These are phyloP conservation scores for Xerocomus amazonicus DNA, from an alignment of 1,284 basidiomycete genomes.

Conservation along the genomic window DNA sequence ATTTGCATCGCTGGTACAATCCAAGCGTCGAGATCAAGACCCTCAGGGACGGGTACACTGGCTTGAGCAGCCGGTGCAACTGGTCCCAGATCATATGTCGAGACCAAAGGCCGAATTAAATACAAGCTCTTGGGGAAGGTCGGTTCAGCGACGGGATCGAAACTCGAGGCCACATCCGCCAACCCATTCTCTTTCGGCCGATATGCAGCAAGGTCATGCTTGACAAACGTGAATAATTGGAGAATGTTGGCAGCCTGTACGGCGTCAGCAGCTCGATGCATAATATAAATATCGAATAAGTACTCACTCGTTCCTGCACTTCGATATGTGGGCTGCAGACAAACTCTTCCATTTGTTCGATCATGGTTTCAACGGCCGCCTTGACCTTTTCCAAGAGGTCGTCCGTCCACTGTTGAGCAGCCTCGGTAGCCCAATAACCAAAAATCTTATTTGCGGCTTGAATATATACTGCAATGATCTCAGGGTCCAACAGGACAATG, in stretches of 20 bases:
- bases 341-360: conserved; percentile 54
- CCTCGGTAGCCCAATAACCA: conserved; percentile 75
- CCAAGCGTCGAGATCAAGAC: conserved; percentile 82
- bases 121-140: conserved; percentile 84
- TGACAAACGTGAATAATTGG: conserved; percentile 78
- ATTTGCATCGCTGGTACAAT: conserved; percentile 68
- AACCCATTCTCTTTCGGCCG: conserved; percentile 44
- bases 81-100: conserved; percentile 80
- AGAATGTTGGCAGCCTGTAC: conserved; percentile 73
- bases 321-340: conserved; percentile 69
- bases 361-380: conserved; percentile 56
- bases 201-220: conserved; percentile 70
- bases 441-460: conserved; percentile 87
- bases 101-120: conserved; percentile 82
- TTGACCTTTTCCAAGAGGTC: conserved; percentile 62
- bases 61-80: conserved; percentile 80
- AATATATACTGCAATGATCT: conserved; percentile 72
- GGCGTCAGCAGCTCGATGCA: conserved; percentile 1
- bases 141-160: conserved; percentile 39
- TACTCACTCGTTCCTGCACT: conserved; percentile 85
- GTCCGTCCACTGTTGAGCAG: conserved; percentile 74
- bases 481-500: conserved; percentile 51
- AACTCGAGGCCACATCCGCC: conserved; percentile 35
- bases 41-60: conserved; percentile 78
- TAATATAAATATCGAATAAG: too few relatives aligned